Conservation (phyloP, 768 basidiomycete species). For the Candolleomyces eurysporus region DNA sequence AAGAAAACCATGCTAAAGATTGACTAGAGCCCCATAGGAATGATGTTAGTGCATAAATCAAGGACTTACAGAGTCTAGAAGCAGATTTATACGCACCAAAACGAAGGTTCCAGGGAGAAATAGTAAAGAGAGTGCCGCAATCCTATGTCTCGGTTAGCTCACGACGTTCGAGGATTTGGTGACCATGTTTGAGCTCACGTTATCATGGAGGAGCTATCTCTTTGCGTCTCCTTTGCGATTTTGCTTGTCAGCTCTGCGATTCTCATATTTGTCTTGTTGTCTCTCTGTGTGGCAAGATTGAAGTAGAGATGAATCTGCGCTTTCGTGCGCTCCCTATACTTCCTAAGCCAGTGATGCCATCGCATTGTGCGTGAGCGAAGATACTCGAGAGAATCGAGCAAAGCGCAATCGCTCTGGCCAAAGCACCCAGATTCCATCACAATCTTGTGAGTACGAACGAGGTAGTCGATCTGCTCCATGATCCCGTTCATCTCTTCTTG, state of each 20-base stretch:
- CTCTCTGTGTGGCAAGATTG: conserved; percentile 8
- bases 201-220: conserved; percentile 11
- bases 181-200: not conserved
- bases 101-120: conserved; percentile 9
- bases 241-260: conserved; percentile 10
- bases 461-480: not conserved
- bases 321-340: conserved; percentile 1
- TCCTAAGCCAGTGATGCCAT: not conserved
- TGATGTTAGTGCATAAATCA: not conserved
- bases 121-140: conserved; percentile 7
- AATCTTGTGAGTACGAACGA: not conserved
- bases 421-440: not conserved
- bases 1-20: conserved; percentile 11
- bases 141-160: not conserved
- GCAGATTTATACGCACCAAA: not conserved
- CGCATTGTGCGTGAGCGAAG: not conserved
- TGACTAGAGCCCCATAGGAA: not conserved
- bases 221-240: conserved; percentile 6
- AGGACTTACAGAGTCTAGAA: not conserved
- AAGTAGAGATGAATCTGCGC: conserved; percentile 9
- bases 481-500: not conserved
- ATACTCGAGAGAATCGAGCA: not conserved
- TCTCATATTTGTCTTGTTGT: conserved; percentile 6
- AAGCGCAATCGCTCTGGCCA: not conserved
- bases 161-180: not conserved